phyloP scores from a whole-genome alignment of 2,329 filamentous ascomycete genomes.

The Aspergillus melleus region DNA sequence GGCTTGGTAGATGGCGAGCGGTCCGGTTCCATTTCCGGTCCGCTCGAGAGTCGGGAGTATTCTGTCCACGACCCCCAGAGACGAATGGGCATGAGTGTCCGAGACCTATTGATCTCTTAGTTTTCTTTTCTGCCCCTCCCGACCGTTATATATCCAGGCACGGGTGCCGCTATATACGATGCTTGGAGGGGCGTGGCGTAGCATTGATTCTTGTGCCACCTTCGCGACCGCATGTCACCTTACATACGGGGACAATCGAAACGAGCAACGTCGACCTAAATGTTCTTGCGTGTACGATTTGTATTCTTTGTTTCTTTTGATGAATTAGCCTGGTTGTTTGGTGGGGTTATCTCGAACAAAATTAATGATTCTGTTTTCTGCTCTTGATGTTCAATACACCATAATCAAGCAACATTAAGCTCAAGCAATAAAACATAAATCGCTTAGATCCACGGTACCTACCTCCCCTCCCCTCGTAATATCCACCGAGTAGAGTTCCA shows the following conservation, averaged over 20 bases:
- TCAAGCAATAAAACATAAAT: too few relatives aligned
- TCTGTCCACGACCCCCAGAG: slow-evolving; percentile 24
- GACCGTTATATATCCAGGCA: background rate
- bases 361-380: background rate
- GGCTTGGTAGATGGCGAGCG: slow-evolving; percentile 31
- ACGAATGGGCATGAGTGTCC: slow-evolving; percentile 55
- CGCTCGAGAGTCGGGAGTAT: slow-evolving; percentile 8
- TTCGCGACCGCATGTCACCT: background rate
- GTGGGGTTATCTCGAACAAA: background rate
- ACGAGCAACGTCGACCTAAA: background rate
- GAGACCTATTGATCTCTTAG: slow-evolving; percentile 55
- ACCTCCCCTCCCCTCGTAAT: too few relatives aligned
- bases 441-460: too few relatives aligned
- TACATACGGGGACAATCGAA: background rate
- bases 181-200: background rate
- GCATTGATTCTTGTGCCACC: background rate
- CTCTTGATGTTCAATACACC: background rate
- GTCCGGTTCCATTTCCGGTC: slow-evolving; percentile 2
- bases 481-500: too few relatives aligned
- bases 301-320: background rate
- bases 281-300: background rate
- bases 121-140: background rate
- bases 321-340: background rate
- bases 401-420: background rate
- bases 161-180: background rate